A percentile compares a stretch with the other conserved stretches of the same genome.
These are phyloP conservation scores for Lenzites betulinus DNA, from an alignment of 768 basidiomycete species.

Conservation along the genomic window DNA sequence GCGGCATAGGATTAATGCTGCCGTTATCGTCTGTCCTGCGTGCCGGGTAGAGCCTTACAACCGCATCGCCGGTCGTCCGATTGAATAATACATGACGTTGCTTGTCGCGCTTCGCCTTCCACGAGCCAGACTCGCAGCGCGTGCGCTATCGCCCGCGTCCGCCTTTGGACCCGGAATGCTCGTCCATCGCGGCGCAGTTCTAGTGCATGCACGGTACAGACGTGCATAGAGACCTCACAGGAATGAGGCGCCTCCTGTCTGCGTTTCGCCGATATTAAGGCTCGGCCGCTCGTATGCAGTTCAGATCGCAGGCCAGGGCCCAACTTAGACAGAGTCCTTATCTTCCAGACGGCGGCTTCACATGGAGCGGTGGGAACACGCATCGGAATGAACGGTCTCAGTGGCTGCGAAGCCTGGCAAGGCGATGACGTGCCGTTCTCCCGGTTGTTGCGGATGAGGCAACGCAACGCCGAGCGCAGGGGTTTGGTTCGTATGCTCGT, in stretches of 20 bases:
- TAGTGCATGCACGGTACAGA: neutral
- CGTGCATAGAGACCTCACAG: neutral
- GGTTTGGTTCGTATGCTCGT: neutral
- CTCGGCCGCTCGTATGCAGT: neutral
- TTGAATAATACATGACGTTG: neutral
- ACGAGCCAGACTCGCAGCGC: neutral
- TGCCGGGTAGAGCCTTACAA: no score
- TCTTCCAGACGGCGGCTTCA: neutral
- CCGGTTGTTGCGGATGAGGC: neutral
- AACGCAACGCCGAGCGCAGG: neutral
- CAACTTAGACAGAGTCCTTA: neutral
- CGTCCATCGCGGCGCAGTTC: neutral
- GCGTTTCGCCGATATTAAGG: constrained; percentile 13
- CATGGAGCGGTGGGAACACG: neutral
- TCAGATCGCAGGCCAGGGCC: neutral
- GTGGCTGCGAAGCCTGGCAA: neutral
- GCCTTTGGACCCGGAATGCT: neutral
- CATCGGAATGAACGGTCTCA: neutral
- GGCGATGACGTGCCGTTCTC: neutral
- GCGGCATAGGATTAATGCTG: neutral
- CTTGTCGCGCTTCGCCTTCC: neutral
- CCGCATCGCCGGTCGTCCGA: neutral
- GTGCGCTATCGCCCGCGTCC: neutral
- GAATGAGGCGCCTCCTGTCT: neutral
- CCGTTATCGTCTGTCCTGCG: neutral